Evolutionary conservation across 495 filamentous ascomycete genomes (phyloP).

Genomic region (Apodospora peruviana): DNA sequence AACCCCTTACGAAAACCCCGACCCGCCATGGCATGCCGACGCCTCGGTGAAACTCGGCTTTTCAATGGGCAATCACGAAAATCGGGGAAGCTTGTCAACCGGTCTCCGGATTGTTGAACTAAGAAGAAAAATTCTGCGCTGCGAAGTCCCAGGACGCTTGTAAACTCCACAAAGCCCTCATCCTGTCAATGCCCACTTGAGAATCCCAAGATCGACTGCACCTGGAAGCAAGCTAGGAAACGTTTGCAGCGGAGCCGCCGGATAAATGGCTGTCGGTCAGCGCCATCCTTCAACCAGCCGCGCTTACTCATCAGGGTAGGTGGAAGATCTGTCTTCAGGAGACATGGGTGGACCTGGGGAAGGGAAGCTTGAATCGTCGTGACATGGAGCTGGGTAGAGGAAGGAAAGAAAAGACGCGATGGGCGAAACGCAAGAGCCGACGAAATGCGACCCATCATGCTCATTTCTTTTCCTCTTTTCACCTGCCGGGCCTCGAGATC

Average conservation of each 20-base stretch:
- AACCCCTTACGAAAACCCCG: no score
- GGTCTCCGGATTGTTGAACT: not conserved
- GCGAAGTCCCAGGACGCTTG: no score
- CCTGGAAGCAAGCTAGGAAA: no score
- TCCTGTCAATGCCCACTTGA: no score
- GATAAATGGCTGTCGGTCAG: slow-evolving; percentile 11
- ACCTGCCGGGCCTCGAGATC: not conserved
- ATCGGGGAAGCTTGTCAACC: not conserved
- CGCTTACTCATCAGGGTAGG: not conserved
- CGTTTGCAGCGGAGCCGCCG: slow-evolving; percentile 21
- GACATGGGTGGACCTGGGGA: no score
- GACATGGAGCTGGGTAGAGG: no score
- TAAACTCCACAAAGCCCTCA: no score
- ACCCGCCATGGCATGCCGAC: not conserved
- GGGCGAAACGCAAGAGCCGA: no score
- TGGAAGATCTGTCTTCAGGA: not conserved
- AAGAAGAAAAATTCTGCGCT: not conserved
- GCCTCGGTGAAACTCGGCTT: slow-evolving; percentile 6
- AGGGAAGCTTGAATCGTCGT: not conserved
- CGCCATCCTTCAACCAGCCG: not conserved
- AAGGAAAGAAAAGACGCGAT: no score
- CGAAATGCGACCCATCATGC: no score
- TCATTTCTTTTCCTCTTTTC: not conserved
- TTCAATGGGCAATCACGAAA: not conserved
- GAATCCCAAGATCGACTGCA: no score